Conservation (phyloP, 805 yeast genomes). For the Myxozyma neotropica region DNA sequence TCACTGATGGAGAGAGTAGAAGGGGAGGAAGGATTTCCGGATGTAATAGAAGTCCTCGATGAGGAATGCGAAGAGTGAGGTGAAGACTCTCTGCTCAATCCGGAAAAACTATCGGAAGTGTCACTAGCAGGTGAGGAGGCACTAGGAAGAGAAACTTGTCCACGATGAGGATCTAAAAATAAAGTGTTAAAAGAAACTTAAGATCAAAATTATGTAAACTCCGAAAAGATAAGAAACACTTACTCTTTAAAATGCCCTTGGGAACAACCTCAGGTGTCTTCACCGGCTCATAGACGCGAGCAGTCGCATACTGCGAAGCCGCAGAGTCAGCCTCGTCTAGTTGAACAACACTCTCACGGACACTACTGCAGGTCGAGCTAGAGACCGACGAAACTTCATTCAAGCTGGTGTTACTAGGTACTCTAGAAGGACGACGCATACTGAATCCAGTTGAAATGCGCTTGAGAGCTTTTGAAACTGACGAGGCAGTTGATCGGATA, state of each 20-base stretch:
- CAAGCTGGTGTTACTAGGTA: slow-evolving; percentile 1
- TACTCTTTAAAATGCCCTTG: slow-evolving; percentile 25
- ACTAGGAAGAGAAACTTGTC: neutral
- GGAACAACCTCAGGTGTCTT: slow-evolving; percentile 10
- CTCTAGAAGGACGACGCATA: slow-evolving; percentile 7
- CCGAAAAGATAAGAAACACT: neutral
- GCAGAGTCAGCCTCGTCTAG: slow-evolving; percentile 2
- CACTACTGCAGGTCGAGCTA: slow-evolving; percentile 3
- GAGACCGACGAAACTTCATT: slow-evolving; percentile 1
- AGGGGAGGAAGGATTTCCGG: neutral
- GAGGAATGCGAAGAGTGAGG: slow-evolving; percentile 17
- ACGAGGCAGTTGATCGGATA: slow-evolving; percentile 25
- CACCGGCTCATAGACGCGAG: slow-evolving; percentile 4
- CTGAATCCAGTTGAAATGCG: slow-evolving; percentile 5
- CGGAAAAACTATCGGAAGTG: slow-evolving; percentile 7
- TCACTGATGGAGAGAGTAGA: slow-evolving; percentile 1
- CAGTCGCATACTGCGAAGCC: slow-evolving; percentile 5
- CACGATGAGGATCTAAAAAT: slow-evolving; percentile 4
- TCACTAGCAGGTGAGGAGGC: neutral
- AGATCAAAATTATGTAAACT: no score
- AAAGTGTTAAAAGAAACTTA: no score
- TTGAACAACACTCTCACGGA: neutral
- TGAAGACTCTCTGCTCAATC: slow-evolving; percentile 20
- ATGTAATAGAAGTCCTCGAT: slow-evolving; percentile 10
- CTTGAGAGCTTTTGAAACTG: slow-evolving; percentile 25